These are phyloP conservation scores for Coffea canephora DNA, from an alignment of 257 asterid genomes.

Conservation along the genomic window DNA sequence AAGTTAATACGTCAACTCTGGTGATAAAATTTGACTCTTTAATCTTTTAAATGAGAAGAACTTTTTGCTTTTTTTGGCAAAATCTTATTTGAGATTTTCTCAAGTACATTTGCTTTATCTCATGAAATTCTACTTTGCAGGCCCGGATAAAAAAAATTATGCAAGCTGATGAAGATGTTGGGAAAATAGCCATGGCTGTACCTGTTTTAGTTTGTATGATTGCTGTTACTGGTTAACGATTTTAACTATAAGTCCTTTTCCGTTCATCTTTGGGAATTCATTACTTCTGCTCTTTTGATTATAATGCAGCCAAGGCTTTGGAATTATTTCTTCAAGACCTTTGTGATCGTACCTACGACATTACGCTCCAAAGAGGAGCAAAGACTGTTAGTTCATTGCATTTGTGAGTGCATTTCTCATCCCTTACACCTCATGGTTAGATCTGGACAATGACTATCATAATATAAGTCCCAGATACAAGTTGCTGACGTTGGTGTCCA, in stretches of 20 bases:
- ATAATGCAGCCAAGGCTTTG: conserved; percentile 85
- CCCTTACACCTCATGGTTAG: not conserved
- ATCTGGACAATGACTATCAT: too few species aligned
- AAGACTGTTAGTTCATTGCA: conserved; percentile 89
- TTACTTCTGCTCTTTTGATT: conserved; percentile 19
- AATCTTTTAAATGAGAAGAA: not conserved
- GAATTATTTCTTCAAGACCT: conserved; percentile 97
- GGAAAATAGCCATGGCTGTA: conserved; percentile 94
- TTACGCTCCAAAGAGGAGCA: conserved; percentile 91
- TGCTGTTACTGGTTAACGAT: not conserved
- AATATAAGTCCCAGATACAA: too few species aligned
- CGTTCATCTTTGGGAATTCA: conserved; percentile 13
- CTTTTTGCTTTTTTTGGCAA: not conserved
- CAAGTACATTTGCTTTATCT: not conserved
- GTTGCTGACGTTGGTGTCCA: not conserved
- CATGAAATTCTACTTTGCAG: conserved; percentile 24
- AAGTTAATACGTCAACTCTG: not conserved
- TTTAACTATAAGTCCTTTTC: not conserved
- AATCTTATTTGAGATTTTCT: not conserved
- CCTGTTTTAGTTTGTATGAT: conserved; percentile 93
- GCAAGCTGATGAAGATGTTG: conserved; percentile 99
- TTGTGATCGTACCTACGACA: conserved; percentile 94
- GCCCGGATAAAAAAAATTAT: conserved; percentile 90
- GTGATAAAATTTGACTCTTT: not conserved
- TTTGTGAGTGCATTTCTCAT: conserved; percentile 47